Evolutionary conservation across 306 rosid species (phyloP).

Genomic region (Cyamopsis tetragonoloba): DNA sequence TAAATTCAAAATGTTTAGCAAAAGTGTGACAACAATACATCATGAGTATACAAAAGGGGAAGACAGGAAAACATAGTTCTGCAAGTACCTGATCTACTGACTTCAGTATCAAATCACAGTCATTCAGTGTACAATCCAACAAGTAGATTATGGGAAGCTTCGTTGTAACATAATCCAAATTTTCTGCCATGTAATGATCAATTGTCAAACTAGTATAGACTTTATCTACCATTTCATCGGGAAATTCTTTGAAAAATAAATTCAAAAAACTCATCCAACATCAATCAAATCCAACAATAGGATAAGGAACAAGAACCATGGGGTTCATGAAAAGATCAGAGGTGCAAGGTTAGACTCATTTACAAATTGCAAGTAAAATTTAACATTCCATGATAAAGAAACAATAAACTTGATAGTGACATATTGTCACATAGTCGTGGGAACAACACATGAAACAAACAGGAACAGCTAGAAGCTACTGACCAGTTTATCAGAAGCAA

Average conservation of each 20-base stretch:
- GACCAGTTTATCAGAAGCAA: conserved; percentile 1
- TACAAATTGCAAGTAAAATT: neutral
- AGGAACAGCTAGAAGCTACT: neutral
- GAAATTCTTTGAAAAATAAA: conserved; percentile 3
- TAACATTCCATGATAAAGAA: neutral
- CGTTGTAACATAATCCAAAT: conserved; percentile 29
- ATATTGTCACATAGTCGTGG: neutral
- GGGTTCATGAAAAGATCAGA: conserved; percentile 1
- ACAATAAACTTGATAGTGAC: conserved; percentile 4
- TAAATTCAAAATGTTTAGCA: neutral
- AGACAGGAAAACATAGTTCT: conserved; percentile 4
- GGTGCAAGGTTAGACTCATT: neutral
- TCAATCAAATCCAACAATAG: conserved; percentile 9
- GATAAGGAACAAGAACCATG: conserved; percentile 11
- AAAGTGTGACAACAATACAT: neutral
- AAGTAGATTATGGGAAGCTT: conserved; percentile 74
- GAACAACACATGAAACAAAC: neutral
- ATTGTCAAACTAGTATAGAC: conserved; percentile 20
- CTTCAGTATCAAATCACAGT: conserved; percentile 65
- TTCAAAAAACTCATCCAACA: conserved; percentile 19
- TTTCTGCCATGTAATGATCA: conserved; percentile 49
- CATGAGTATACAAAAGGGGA: conserved; percentile 1
- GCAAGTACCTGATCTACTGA: conserved; percentile 68
- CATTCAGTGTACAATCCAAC: conserved; percentile 86
- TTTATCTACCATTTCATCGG: conserved; percentile 21